Evolutionary conservation across 352 stramenopile species (phyloP), one percentile per base, ranked within the genome.

Genomic region (Pythium aphanidermatum): DNA sequence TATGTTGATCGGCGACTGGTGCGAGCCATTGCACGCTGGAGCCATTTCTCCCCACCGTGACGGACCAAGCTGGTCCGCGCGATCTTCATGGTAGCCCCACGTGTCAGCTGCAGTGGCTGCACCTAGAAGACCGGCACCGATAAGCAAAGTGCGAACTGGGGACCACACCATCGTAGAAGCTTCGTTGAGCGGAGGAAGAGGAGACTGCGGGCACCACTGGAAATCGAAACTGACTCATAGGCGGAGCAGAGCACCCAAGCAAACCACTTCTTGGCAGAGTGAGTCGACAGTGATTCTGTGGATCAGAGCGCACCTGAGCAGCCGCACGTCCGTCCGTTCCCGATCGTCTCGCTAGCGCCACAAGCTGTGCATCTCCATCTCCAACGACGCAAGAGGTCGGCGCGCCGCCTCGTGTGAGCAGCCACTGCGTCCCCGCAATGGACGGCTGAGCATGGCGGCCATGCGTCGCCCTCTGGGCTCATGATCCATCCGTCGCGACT

Each of bases 1-100:
- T 25, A 86, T 54, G 48, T 80, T 75, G 48, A 83, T 63, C 3
- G 74, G 74, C 21, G 70, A 86, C 58, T 86, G 74, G 44, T 72
- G 51, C 0, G n/a, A 40, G 32, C 70, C 68, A 12, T 47, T 51
- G 36, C 74, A 86, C 4, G 47, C 21, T 1, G 63, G 10, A 27
- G 63, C 68, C 11, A 63, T 27, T 12, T 62, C 55, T 21, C 58
- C 65, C 74, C 74, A 86, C 31, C 66, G 58, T 2, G 57, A 65
- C 28, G 70, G 74, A 1, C 67, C 70, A 0, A 59, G 30, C 34
- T 81, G 62, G 0, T 55, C 45, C 0, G 60, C 42, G 2, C 36
- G 55, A 31, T 69, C 45, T 30, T 77, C 55, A 31, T 70, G 59
- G 55, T 86, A 83, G 24, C 70, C 59, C 74, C 74, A 86, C 35